Conservation (phyloP, 2,329 filamentous ascomycete species). For the Didymella glomerata region DNA sequence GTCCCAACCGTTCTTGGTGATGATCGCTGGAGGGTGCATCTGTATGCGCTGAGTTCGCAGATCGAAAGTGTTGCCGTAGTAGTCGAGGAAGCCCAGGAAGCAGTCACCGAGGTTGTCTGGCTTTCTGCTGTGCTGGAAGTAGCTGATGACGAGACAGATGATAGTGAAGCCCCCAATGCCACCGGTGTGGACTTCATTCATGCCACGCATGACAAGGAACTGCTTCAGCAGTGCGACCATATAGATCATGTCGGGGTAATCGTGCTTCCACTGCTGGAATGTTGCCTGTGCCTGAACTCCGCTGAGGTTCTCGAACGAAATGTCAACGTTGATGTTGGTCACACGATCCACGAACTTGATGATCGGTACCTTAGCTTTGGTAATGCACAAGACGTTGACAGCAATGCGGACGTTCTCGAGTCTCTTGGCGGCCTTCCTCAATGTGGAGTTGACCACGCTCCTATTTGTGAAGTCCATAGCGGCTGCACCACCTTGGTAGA, state of each 20-base stretch:
- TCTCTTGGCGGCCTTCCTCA: conserved; percentile 70
- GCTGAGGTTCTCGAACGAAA: conserved; percentile 92
- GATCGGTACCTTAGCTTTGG: conserved; percentile 83
- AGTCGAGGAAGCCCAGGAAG: conserved; percentile 85
- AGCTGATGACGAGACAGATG: conserved; percentile 90
- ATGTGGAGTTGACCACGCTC: conserved; percentile 59
- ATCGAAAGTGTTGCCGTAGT: conserved; percentile 87
- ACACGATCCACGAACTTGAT: conserved; percentile 85
- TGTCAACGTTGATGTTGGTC: conserved; percentile 85
- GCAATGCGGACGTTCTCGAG: conserved; percentile 65
- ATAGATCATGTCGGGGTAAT: conserved; percentile 85
- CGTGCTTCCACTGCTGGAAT: conserved; percentile 78
- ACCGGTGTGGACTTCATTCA: conserved; percentile 91
- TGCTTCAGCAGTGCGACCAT: conserved; percentile 92
- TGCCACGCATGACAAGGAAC: conserved; percentile 83
- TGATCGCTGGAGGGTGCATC: conserved; percentile 73
- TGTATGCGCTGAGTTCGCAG: conserved; percentile 74
- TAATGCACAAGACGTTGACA: conserved; percentile 70
- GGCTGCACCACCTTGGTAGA: conserved; percentile 61
- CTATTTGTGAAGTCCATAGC: conserved; percentile 47
- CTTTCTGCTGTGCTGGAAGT: conserved; percentile 73
- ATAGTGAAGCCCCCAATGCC: conserved; percentile 94
- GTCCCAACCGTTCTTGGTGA: conserved; percentile 65
- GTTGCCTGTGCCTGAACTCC: conserved; percentile 83
- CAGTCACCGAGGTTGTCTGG: conserved; percentile 74